A percentile compares a stretch with the other conserved stretches of the same genome.
Conservation (phyloP, 208 protist genomes). For the Crithidia brevicula region DNA sequence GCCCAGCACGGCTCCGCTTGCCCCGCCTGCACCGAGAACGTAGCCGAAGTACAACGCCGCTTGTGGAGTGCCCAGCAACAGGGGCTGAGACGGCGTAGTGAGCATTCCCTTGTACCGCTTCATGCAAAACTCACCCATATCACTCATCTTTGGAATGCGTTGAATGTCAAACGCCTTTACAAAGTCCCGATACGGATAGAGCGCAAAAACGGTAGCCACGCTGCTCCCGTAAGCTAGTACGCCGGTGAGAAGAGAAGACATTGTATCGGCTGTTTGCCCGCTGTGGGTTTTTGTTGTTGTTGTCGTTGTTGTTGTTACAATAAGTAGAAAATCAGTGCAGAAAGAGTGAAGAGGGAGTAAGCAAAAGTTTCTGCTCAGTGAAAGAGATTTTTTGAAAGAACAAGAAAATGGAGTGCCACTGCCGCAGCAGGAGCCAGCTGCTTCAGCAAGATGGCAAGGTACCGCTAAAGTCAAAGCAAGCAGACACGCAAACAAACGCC, state of each 20-base stretch:
- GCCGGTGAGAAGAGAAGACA: slow-evolving; percentile 48
- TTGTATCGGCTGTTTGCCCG: slow-evolving; percentile 6
- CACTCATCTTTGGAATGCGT: slow-evolving; percentile 19
- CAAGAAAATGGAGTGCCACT: no score
- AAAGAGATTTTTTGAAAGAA: no score
- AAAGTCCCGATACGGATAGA: slow-evolving; percentile 90
- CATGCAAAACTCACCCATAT: slow-evolving; percentile 49
- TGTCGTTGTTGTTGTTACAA: not conserved
- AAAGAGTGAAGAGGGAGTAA: not conserved
- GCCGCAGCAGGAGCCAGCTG: no score
- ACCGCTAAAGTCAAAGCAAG: no score
- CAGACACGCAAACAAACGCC: no score
- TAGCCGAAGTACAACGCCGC: slow-evolving; percentile 83
- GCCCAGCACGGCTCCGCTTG: slow-evolving; percentile 58
- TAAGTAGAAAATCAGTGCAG: not conserved
- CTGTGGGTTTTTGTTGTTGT: not conserved
- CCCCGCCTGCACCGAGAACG: slow-evolving; percentile 49
- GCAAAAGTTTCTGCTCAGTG: no score
- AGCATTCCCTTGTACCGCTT: slow-evolving; percentile 86
- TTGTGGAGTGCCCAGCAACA: slow-evolving; percentile 68
- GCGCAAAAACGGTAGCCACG: slow-evolving; percentile 57
- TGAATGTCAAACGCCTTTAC: slow-evolving; percentile 60
- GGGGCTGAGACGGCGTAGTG: slow-evolving; percentile 74
- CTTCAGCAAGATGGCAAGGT: no score
- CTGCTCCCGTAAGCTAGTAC: slow-evolving; percentile 67